Evolutionary conservation across 495 filamentous ascomycete genomes (phyloP), one percentile per base, ranked within the genome.

Genomic region (Elasticomyces elasticus): DNA sequence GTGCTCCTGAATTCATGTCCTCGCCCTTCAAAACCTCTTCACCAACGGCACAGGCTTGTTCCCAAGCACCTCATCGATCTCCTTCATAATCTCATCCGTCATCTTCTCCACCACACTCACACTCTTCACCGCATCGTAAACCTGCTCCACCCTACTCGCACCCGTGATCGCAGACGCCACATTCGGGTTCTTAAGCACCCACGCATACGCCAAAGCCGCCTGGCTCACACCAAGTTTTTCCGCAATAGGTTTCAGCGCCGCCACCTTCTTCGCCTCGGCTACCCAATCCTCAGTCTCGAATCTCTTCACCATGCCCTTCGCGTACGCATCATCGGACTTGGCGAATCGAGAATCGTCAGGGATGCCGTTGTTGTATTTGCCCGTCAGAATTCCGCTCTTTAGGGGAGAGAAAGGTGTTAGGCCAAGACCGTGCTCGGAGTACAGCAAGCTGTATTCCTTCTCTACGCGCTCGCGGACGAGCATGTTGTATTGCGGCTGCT

Each of bases 401-500:
- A 94, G 66, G 0, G 87, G 86, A 7, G 76, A 82, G 69, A 83
- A 91, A 19, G 79, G 76, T 6, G 87, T 90, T 52, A 92, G 68
- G 2, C 87, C 86, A 0, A 86, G 70, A 3, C 84, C 82, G 45
- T 75, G 71, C 12, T 81, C 72, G 33, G 76, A 72, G 59, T 82
- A 89, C 27, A 87, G 66, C 52, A 78, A 77, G 47, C 74, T 75
- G 70, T 77, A 94, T 63, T 94, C 83, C 49, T 76, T 74, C 71
- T 95, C 89, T 19, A 91, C 86, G 52, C 79, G 81, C 63, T 86
- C 76, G 35, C 84, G 81, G 43, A 69, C 70, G 22, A 94, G 72
- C 67, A 90, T 78, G 70, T 88, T 90, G 69, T 94, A 94, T 59
- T 82, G 75, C 25, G 89, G 87, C 73, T 95, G 89, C 67, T 95